Evolutionary conservation across 2,329 filamentous ascomycete species (phyloP), one percentile per base, ranked within the genome.

Genomic region (Colletotrichum karsti): DNA sequence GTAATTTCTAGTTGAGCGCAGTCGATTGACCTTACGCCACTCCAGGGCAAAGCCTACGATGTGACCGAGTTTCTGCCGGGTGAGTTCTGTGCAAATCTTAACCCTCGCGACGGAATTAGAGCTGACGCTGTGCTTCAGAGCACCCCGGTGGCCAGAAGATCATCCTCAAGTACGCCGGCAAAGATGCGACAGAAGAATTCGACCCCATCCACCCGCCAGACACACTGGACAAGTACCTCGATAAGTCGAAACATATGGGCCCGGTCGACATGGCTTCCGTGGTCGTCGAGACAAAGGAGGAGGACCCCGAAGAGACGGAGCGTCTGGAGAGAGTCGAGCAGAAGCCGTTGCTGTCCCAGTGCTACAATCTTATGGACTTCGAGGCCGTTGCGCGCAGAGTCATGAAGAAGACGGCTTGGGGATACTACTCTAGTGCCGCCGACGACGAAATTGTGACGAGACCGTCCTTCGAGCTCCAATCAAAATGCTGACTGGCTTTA

Each of bases 321-420:
- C 88, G 95, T 63, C 90, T 92, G 80, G 87, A 95, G 77, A 90
- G 93, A 63, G 88, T 94, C 64, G 84, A 87, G 73, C 83, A 87
- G 68, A 97, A 94, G 90, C 95, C 95, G 1, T 84, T 90, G 51
- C 83, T 98, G 68, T 91, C 93, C 72, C 92, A 97, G 78, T 97
- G 94, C 84, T 97, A 95, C 81, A 98, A 98, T 78, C 82, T 98
- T 69, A 89, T 96, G 83, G 96, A 99, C 82, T 99, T 99, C 78
- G 96, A 99, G 85, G 90, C 93, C 4, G 95, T 98, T 37, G 96
- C 96, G 5, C 90, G 92, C 74, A 86, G 90, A 41, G 90, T 97
- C 63, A 98, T 98, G 95, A 98, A 97, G 88, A 97, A 93, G 84
- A 92, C 91, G 1, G 95, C 95, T 0, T 99, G 96, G 96, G 96